Percentiles rank a stretch among this genome's conserved stretches.
These are phyloP conservation scores for Phytophthora macrochlamydospora DNA, from an alignment of 352 stramenopile genomes.

Conservation along the genomic window DNA sequence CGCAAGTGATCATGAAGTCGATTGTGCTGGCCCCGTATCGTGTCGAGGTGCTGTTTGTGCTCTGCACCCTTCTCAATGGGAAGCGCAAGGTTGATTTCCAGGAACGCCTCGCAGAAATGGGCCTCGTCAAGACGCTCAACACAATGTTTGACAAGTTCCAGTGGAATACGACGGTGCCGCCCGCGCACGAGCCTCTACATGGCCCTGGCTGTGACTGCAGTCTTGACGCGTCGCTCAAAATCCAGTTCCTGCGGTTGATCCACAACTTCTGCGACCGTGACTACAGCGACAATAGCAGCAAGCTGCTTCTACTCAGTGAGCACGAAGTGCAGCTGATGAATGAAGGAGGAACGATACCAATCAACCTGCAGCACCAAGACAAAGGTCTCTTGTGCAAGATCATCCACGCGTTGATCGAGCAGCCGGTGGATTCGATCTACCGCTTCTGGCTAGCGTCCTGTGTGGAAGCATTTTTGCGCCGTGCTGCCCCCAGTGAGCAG, in stretches of 20 bases:
- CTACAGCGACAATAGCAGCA: conserved; percentile 84
- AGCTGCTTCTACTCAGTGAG: conserved; percentile 80
- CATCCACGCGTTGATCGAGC: conserved; percentile 87
- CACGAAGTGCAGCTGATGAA: conserved; percentile 65
- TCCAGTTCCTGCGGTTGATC: conserved; percentile 95
- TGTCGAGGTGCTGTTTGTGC: conserved; percentile 96
- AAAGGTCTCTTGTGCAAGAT: conserved; percentile 93
- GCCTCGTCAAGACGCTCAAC: conserved; percentile 90
- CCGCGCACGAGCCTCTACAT: conserved; percentile 65
- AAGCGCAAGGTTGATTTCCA: conserved; percentile 95
- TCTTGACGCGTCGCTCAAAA: conserved; percentile 93
- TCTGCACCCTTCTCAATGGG: conserved; percentile 95
- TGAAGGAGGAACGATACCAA: conserved; percentile 44
- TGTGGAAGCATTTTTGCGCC: conserved; percentile 95
- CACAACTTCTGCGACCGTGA: conserved; percentile 98
- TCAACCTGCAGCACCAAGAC: conserved; percentile 67
- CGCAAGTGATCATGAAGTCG: conserved; percentile 91
- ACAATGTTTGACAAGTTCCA: conserved; percentile 95
- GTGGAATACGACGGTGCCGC: conserved; percentile 69
- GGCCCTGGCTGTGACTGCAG: conserved; percentile 94
- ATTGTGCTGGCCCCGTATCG: conserved; percentile 93
- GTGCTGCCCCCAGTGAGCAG: conserved; percentile 84
- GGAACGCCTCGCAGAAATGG: conserved; percentile 84
- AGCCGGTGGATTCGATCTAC: conserved; percentile 94
- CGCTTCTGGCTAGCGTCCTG: conserved; percentile 97